phyloP scores from a whole-genome alignment of 2,329 filamentous ascomycete species.

The Scopulariopsis brevicaulis region DNA sequence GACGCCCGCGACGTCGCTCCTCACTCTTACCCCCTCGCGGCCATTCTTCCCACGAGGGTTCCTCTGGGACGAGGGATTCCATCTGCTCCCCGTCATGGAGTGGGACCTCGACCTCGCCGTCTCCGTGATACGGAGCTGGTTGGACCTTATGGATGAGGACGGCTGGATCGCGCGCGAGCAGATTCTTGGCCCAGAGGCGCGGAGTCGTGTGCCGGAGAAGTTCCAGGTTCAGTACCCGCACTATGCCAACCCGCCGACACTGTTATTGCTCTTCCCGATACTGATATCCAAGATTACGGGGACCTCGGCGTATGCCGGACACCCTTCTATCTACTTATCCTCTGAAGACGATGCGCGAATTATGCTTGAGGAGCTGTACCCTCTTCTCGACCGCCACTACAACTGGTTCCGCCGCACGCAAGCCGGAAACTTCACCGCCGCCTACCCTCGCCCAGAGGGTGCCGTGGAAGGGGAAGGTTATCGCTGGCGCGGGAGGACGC shows the following conservation, averaged over 20 bases:
- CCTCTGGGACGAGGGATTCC: conserved; percentile 97
- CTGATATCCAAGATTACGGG: conserved; percentile 72
- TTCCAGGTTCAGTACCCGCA: conserved; percentile 96
- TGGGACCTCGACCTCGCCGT: conserved; percentile 85
- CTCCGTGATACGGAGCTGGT: conserved; percentile 92
- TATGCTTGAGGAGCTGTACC: conserved; percentile 48
- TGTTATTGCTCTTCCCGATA: conserved; percentile 78
- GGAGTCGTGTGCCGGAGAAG: conserved; percentile 86
- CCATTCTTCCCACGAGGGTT: conserved; percentile 96
- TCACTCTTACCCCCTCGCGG: conserved; percentile 80
- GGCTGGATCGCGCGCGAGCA: conserved; percentile 97
- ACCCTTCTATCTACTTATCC: conserved; percentile 42
- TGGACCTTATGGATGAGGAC: conserved; percentile 92
- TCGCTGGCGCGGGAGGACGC: conserved; percentile 84
- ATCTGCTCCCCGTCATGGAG: conserved; percentile 79
- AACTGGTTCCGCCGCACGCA: conserved; percentile 94
- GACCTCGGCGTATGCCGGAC: conserved; percentile 54
- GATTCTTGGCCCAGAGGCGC: conserved; percentile 82
- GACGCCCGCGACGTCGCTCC: conserved; percentile 79
- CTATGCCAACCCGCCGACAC: conserved; percentile 91
- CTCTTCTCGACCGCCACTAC: conserved; percentile 81
- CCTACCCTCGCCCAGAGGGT: conserved; percentile 62
- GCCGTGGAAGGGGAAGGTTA: conserved; percentile 88
- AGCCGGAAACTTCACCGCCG: conserved; percentile 77
- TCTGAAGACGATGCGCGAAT: neutral